Conservation (phyloP, 2,329 filamentous ascomycete species). For the Penicillium decumbens region DNA sequence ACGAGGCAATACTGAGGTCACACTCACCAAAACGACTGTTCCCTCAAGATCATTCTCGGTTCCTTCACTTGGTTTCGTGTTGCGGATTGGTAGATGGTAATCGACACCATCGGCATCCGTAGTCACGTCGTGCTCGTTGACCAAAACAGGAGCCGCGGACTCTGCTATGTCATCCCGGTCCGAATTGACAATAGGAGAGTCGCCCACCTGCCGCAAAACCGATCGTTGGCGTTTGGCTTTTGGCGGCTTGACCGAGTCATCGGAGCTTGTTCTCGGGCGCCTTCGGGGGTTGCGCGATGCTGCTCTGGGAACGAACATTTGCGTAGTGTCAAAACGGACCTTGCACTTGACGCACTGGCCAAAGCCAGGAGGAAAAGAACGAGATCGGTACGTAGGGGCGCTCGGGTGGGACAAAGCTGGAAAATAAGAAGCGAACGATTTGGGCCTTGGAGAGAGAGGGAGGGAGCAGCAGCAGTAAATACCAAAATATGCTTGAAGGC, state of each 20-base stretch:
- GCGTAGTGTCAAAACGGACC: conserved; percentile 7
- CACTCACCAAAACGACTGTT: conserved; percentile 36
- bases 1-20: not conserved
- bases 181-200: conserved; percentile 22
- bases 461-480: conserved; percentile 4
- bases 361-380: conserved; percentile 1
- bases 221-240: conserved; percentile 47
- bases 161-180: conserved; percentile 22
- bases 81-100: conserved; percentile 36
- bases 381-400: not conserved
- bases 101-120: conserved; percentile 20
- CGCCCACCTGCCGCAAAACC: conserved; percentile 37
- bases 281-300: conserved; percentile 36
- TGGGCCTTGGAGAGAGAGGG: not conserved
- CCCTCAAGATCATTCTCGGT: conserved; percentile 29
- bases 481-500: conserved; percentile 11
- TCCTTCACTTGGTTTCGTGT: conserved; percentile 36
- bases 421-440: not conserved
- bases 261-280: conserved; percentile 41
- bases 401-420: not conserved
- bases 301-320: conserved; percentile 40
- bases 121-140: conserved; percentile 11
- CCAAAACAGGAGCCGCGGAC: conserved; percentile 8
- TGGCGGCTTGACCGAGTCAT: conserved; percentile 44
- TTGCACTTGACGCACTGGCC: conserved; percentile 5